Conservation (phyloP, 768 basidiomycete species). For the Flagelloscypha sp. region DNA sequence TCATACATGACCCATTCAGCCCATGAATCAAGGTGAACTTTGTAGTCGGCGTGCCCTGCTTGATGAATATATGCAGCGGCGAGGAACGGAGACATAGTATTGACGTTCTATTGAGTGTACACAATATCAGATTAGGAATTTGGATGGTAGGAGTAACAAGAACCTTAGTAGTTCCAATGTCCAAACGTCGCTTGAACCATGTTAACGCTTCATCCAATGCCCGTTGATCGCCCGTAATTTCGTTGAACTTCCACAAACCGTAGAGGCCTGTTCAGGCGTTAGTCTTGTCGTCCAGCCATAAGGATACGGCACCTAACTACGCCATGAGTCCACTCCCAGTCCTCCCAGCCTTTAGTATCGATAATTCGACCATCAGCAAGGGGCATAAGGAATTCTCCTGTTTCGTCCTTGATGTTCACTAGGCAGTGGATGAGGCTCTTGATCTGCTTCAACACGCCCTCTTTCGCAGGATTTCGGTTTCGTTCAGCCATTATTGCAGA, state of each 20-base stretch:
- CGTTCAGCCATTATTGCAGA: constrained; percentile 23
- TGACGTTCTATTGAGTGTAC: constrained; percentile 39
- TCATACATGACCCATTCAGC: constrained; percentile 45
- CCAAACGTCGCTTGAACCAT: constrained; percentile 44
- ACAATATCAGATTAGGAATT: no score
- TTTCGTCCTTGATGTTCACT: constrained; percentile 46
- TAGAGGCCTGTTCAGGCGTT: constrained; percentile 24
- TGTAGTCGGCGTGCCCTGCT: constrained; percentile 24
- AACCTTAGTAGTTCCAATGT: constrained; percentile 41
- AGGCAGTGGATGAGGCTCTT: constrained; percentile 30
- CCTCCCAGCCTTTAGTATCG: constrained; percentile 52
- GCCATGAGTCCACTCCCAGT: constrained; percentile 49
- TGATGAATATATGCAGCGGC: constrained; percentile 38
- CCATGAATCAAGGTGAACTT: constrained; percentile 37
- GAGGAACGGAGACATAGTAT: constrained; percentile 47
- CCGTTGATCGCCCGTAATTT: constrained; percentile 29
- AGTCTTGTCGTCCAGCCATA: no score
- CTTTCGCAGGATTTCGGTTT: constrained; percentile 24
- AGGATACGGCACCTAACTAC: constrained; percentile 23
- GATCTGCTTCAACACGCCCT: constrained; percentile 19
- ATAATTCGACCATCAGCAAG: constrained; percentile 43
- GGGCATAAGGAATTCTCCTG: constrained; percentile 41
- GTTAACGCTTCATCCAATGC: constrained; percentile 31
- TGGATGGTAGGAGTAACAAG: constrained; percentile 1
- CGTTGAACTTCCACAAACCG: constrained; percentile 31